These are phyloP conservation scores for Arabidopsis arenosa DNA, from an alignment of 345 rosid species.

Conservation along the genomic window DNA sequence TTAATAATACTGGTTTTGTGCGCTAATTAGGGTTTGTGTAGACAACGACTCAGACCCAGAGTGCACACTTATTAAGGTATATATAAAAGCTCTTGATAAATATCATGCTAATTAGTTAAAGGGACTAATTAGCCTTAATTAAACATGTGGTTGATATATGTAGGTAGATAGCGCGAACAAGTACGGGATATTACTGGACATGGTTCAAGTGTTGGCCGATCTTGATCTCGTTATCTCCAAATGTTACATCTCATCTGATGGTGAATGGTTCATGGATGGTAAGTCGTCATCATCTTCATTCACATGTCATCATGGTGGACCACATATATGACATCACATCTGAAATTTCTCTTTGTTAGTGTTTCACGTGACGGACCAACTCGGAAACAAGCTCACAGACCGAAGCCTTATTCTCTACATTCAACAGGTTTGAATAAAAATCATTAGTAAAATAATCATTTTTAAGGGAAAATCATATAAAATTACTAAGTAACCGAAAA, in stretches of 20 bases:
- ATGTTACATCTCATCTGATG: constrained; percentile 93
- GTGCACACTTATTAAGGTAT: constrained; percentile 92
- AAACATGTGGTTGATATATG: constrained; percentile 34
- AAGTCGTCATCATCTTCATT: constrained; percentile 39
- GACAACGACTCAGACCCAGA: constrained; percentile 76
- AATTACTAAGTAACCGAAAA: neutral
- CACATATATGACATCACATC: constrained; percentile 28
- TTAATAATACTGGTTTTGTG: constrained; percentile 26
- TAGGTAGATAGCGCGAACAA: constrained; percentile 97
- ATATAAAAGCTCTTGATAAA: neutral
- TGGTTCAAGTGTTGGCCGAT: constrained; percentile 96
- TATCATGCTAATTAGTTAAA: neutral
- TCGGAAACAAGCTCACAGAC: constrained; percentile 72
- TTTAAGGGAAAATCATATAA: neutral
- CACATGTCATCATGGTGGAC: constrained; percentile 31
- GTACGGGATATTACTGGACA: constrained; percentile 84
- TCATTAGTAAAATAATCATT: neutral
- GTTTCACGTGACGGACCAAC: constrained; percentile 84
- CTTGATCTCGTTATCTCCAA: constrained; percentile 95
- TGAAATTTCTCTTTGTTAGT: constrained; percentile 49
- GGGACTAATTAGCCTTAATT: neutral
- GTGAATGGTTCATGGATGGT: constrained; percentile 99
- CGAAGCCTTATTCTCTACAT: constrained; percentile 65
- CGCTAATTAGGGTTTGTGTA: constrained; percentile 69
- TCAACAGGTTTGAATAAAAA: constrained; percentile 54